Evolutionary conservation across 148 eudicot genomes (phyloP).

Genomic region (Arctostaphylos glauca): DNA sequence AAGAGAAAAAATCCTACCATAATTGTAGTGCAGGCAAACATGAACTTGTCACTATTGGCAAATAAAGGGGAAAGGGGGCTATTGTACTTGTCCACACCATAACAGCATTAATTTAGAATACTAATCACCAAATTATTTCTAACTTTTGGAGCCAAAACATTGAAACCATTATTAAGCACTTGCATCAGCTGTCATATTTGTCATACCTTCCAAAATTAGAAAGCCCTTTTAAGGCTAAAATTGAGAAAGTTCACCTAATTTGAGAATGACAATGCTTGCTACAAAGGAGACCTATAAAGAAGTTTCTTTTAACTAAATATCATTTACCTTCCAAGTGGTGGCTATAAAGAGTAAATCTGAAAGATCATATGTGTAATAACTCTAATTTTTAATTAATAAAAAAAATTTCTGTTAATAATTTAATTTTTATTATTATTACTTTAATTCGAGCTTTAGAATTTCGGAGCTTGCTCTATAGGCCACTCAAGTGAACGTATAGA

Average conservation of each 20-base stretch:
- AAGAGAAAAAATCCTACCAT: background rate
- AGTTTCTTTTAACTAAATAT: slow-evolving; percentile 36
- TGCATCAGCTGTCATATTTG: background rate
- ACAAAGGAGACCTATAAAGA: slow-evolving; percentile 65
- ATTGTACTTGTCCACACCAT: background rate
- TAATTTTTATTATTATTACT: too few species aligned
- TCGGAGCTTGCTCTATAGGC: too few species aligned
- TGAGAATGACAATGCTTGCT: slow-evolving; percentile 57
- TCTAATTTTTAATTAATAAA: too few species aligned
- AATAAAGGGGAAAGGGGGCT: slow-evolving; percentile 10
- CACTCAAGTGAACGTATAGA: too few species aligned
- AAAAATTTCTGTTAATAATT: too few species aligned
- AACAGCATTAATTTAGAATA: slow-evolving; percentile 3
- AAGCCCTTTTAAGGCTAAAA: slow-evolving; percentile 20
- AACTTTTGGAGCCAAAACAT: slow-evolving; percentile 17
- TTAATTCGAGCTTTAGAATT: too few species aligned
- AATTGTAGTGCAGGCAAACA: slow-evolving; percentile 11
- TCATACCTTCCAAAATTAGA: slow-evolving; percentile 6
- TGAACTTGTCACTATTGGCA: slow-evolving; percentile 8
- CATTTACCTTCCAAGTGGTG: slow-evolving; percentile 18
- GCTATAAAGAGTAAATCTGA: slow-evolving; percentile 36
- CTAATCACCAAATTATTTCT: background rate
- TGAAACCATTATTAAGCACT: slow-evolving; percentile 9
- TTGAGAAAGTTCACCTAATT: slow-evolving; percentile 34
- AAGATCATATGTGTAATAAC: background rate